These are phyloP conservation scores for Fusarium marasasianum DNA, from an alignment of 2,329 filamentous ascomycete species.

Conservation along the genomic window DNA sequence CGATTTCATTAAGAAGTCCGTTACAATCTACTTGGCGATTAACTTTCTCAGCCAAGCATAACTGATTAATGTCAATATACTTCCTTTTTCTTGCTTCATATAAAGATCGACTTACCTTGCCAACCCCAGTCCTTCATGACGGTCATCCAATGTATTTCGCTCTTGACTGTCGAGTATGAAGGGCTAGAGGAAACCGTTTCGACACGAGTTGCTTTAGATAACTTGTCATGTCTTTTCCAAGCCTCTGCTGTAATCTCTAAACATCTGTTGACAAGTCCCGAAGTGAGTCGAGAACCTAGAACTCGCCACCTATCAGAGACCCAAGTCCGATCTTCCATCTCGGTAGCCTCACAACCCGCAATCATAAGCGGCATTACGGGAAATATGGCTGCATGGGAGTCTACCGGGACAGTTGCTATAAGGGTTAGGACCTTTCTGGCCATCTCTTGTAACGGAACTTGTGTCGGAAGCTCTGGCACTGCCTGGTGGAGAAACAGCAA, in stretches of 20 bases:
- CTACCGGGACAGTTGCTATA: neutral
- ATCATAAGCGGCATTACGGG: neutral
- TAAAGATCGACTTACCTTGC: accelerated
- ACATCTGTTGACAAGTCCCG: neutral
- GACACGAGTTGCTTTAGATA: neutral
- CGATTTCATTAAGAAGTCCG: accelerated
- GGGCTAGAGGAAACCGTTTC: neutral
- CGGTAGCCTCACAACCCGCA: neutral
- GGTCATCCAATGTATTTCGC: neutral
- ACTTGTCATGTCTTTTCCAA: neutral
- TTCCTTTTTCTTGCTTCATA: neutral
- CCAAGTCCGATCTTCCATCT: neutral
- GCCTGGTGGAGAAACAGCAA: neutral
- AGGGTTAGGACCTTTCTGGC: neutral
- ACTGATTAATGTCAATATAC: neutral
- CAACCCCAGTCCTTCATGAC: neutral
- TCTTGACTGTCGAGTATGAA: neutral
- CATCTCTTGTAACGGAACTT: neutral
- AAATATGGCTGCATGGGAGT: neutral
- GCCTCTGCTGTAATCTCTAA: neutral
- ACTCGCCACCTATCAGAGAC: neutral
- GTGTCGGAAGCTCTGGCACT: neutral
- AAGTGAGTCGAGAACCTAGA: neutral
- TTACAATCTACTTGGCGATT: neutral
- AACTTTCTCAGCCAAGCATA: neutral